phyloP scores from a whole-genome alignment of 1,284 basidiomycete species.

The Ceratobasidium sp. region DNA sequence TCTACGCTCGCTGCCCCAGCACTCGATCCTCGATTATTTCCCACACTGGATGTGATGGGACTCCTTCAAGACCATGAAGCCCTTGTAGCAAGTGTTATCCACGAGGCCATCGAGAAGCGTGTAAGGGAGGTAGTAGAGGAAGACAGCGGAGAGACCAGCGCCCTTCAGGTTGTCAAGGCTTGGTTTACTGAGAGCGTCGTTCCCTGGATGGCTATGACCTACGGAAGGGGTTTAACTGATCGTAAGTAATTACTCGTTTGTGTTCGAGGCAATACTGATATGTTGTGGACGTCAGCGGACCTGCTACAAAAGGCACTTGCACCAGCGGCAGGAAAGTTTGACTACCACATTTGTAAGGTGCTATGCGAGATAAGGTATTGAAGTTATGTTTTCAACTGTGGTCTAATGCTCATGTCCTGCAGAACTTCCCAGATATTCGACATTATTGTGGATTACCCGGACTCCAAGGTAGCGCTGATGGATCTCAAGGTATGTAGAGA shows the following conservation, averaged over 20 bases:
- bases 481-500: conserved; percentile 75
- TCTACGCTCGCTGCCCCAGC: conserved; percentile 61
- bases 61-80: conserved; percentile 85
- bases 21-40: conserved; percentile 57
- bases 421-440: conserved; percentile 92
- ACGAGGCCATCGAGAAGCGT: conserved; percentile 80
- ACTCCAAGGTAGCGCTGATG: conserved; percentile 83
- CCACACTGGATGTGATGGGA: conserved; percentile 72
- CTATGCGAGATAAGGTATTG: conserved; percentile 80
- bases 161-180: conserved; percentile 65
- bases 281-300: conserved; percentile 39
- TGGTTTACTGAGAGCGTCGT: conserved; percentile 83
- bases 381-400: not conserved
- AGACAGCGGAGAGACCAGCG: conserved; percentile 64
- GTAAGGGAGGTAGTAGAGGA: conserved; percentile 66
- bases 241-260: conserved; percentile 55
- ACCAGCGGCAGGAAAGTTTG: conserved; percentile 84
- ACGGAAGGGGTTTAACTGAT: conserved; percentile 67
- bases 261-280: conserved; percentile 31
- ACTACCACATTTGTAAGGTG: conserved; percentile 89
- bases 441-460: conserved; percentile 93
- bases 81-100: conserved; percentile 81
- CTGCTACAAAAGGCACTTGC: conserved; percentile 64
- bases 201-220: conserved; percentile 82
- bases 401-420: conserved; percentile 4